Percentiles rank a stretch among this genome's conserved stretches.
phyloP scores from a whole-genome alignment of 2,329 filamentous ascomycete genomes.

The Cercospora sp. region DNA sequence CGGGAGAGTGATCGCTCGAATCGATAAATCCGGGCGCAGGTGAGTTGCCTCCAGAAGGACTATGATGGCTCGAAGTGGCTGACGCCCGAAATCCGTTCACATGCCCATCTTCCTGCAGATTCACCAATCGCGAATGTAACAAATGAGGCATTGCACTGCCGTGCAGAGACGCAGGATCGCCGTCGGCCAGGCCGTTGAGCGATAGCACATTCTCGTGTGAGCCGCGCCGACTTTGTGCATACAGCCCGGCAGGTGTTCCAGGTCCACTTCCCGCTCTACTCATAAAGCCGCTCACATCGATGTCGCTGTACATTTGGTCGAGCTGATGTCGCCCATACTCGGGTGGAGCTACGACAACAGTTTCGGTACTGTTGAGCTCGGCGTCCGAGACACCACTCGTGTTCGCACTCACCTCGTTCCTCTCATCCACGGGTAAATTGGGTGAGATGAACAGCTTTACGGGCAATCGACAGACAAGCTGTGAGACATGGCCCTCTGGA shows the following conservation, averaged over 20 bases:
- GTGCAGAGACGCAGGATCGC: slow-evolving; percentile 46
- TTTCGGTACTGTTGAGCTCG: slow-evolving; percentile 53
- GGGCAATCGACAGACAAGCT: slow-evolving; percentile 86
- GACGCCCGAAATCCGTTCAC: slow-evolving; percentile 33
- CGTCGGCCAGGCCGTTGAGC: slow-evolving; percentile 53
- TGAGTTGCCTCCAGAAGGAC: slow-evolving; percentile 37
- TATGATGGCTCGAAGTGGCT: slow-evolving; percentile 31
- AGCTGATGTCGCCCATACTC: slow-evolving; percentile 87
- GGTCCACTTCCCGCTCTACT: slow-evolving; percentile 49
- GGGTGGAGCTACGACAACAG: slow-evolving; percentile 74
- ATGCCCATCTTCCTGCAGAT: slow-evolving; percentile 48
- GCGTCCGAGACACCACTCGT: slow-evolving; percentile 41
- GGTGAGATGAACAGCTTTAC: slow-evolving; percentile 95
- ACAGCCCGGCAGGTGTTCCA: slow-evolving; percentile 69
- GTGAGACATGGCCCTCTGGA: slow-evolving; percentile 89
- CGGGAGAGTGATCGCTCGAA: slow-evolving; percentile 28
- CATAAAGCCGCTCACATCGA: slow-evolving; percentile 79
- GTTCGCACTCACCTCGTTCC: slow-evolving; percentile 70
- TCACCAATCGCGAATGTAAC: slow-evolving; percentile 68
- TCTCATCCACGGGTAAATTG: slow-evolving; percentile 82
- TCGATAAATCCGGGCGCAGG: slow-evolving; percentile 31
- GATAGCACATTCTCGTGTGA: slow-evolving; percentile 78
- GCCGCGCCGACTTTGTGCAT: slow-evolving; percentile 67
- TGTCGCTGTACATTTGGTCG: slow-evolving; percentile 85
- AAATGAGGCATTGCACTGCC: slow-evolving; percentile 56